phyloP scores from a whole-genome alignment of 345 rosid genomes.

The Salix suchowensis region DNA sequence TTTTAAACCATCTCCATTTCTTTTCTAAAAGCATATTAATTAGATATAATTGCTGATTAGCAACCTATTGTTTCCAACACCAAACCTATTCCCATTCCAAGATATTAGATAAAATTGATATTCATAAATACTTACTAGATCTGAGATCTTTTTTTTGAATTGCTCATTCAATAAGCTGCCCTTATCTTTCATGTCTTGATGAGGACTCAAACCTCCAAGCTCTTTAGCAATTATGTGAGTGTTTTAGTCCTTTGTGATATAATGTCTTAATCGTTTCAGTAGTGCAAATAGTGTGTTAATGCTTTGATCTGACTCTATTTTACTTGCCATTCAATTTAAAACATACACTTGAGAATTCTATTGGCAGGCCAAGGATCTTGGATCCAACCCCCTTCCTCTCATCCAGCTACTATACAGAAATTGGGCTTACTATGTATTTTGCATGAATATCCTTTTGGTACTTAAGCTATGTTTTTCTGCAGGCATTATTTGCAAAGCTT shows the following conservation, averaged over 20 bases:
- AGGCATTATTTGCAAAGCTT: constrained; percentile 92
- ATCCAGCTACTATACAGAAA: constrained; percentile 1
- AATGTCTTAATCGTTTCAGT: not conserved
- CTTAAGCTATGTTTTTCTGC: constrained; percentile 22
- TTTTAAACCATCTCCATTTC: not conserved
- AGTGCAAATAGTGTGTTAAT: not conserved
- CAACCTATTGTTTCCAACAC: not conserved
- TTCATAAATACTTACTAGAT: not conserved
- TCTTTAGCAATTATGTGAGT: not conserved
- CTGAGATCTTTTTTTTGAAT: not conserved
- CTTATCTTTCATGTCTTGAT: not conserved
- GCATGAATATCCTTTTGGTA: not conserved
- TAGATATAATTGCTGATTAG: not conserved
- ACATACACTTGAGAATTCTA: not conserved
- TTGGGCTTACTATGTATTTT: not conserved
- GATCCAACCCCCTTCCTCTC: not conserved
- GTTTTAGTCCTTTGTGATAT: not conserved
- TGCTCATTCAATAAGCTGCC: not conserved
- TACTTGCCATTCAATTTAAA: not conserved
- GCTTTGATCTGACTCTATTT: not conserved
- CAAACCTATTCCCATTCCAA: not conserved
- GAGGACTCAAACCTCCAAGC: not conserved
- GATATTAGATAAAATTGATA: not conserved
- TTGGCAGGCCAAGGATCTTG: not conserved
- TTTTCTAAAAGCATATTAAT: not conserved